Evolutionary conservation across 495 filamentous ascomycete genomes (phyloP).

Genomic region (Amniculicola lignicola): DNA sequence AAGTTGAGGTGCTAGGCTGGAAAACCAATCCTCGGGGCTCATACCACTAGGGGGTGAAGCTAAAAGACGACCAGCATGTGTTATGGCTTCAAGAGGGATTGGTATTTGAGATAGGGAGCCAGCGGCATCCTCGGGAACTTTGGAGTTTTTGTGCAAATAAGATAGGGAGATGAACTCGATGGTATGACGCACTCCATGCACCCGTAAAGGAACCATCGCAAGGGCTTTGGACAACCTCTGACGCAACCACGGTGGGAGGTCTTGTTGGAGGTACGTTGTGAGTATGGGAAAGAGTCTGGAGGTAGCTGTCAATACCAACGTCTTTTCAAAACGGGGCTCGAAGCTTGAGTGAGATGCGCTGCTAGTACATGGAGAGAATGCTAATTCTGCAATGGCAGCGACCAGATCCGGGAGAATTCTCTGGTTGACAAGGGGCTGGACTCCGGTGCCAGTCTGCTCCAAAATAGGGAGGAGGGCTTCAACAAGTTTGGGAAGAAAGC

Average conservation of each 20-base stretch:
- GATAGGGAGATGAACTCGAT: slow-evolving; percentile 62
- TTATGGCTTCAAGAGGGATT: slow-evolving; percentile 70
- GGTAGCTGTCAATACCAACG: slow-evolving; percentile 34
- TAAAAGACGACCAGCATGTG: slow-evolving; percentile 61
- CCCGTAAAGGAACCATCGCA: slow-evolving; percentile 61
- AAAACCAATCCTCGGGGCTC: slow-evolving; percentile 58
- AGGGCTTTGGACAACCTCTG: slow-evolving; percentile 52
- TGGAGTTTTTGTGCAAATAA: slow-evolving; percentile 20
- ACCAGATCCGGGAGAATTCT: slow-evolving; percentile 47
- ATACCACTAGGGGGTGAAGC: slow-evolving; percentile 60
- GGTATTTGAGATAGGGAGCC: slow-evolving; percentile 55
- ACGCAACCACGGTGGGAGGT: slow-evolving; percentile 48
- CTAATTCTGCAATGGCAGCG: slow-evolving; percentile 30
- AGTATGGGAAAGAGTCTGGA: slow-evolving; percentile 47
- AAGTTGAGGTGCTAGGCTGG: slow-evolving; percentile 63
- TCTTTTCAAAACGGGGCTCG: not conserved
- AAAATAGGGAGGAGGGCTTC: slow-evolving; percentile 11
- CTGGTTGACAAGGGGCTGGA: slow-evolving; percentile 28
- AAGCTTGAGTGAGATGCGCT: not conserved
- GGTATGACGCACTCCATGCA: slow-evolving; percentile 62
- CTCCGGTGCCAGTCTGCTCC: slow-evolving; percentile 11
- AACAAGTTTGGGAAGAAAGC: slow-evolving; percentile 7
- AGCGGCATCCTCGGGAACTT: slow-evolving; percentile 14
- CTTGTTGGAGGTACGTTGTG: slow-evolving; percentile 49
- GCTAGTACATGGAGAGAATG: slow-evolving; percentile 21